Percentiles rank a stretch among this genome's conserved stretches.
Evolutionary conservation across 306 rosid genomes (phyloP).

Genomic region (Coriaria nepalensis): DNA sequence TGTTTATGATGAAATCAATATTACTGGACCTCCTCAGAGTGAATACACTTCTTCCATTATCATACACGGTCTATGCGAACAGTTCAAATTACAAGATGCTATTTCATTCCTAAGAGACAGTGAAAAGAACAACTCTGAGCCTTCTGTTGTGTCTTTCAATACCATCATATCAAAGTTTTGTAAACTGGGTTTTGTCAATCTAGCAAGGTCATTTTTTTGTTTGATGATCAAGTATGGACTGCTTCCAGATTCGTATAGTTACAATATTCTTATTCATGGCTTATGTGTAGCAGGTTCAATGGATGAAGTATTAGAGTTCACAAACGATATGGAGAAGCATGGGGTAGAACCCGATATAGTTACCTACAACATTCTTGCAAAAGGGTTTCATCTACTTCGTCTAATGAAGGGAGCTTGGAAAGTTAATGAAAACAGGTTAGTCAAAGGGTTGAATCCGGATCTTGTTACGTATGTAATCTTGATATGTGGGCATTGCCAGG

Average conservation of each 20-base stretch:
- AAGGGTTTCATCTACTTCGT: slow-evolving; percentile 42
- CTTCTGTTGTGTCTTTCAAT: slow-evolving; percentile 34
- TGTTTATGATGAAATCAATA: slow-evolving; percentile 24
- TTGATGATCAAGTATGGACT: slow-evolving; percentile 38
- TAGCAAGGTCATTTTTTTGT: slow-evolving; percentile 31
- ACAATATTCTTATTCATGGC: slow-evolving; percentile 48
- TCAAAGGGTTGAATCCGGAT: slow-evolving; percentile 29
- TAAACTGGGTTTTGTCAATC: slow-evolving; percentile 31
- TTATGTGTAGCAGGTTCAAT: slow-evolving; percentile 41
- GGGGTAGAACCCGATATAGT: slow-evolving; percentile 29
- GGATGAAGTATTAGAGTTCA: slow-evolving; percentile 36
- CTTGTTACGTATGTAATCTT: slow-evolving; percentile 29
- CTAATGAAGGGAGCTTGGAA: slow-evolving; percentile 26
- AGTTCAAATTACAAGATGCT: slow-evolving; percentile 30
- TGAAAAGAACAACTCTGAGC: slow-evolving; percentile 15
- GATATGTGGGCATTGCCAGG: slow-evolving; percentile 37
- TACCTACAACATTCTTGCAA: slow-evolving; percentile 35
- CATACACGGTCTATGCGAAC: slow-evolving; percentile 34
- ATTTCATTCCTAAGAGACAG: slow-evolving; percentile 22
- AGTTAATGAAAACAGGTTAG: slow-evolving; percentile 31
- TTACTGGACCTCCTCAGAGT: slow-evolving; percentile 21
- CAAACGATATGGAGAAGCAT: slow-evolving; percentile 39
- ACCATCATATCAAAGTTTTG: slow-evolving; percentile 34
- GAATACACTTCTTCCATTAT: slow-evolving; percentile 35
- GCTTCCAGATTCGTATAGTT: slow-evolving; percentile 42